Conservation (phyloP, 495 filamentous ascomycete species). For the Niebla homalea region DNA sequence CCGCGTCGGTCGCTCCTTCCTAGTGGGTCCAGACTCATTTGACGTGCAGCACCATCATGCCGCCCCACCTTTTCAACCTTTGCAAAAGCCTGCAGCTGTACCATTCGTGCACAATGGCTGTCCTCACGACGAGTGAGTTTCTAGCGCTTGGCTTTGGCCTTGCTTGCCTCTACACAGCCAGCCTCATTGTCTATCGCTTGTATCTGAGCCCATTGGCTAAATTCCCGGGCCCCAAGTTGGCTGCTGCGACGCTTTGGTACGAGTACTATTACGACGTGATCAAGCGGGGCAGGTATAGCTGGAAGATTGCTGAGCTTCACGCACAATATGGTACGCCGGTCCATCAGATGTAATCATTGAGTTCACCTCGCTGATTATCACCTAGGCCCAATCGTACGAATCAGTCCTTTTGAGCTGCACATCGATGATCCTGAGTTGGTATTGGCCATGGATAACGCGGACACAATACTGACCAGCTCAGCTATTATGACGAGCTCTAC, state of each 20-base stretch:
- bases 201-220: slow-evolving; percentile 30
- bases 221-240: slow-evolving; percentile 38
- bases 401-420: slow-evolving; percentile 43
- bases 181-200: slow-evolving; percentile 19
- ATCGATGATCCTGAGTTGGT: slow-evolving; percentile 34
- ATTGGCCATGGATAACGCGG: slow-evolving; percentile 7
- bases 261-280: slow-evolving; percentile 39
- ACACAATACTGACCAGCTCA: slow-evolving; percentile 36
- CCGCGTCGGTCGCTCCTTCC: too few relatives aligned
- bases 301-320: slow-evolving; percentile 34
- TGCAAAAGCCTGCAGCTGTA: too few relatives aligned
- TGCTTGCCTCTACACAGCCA: not conserved
- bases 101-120: too few relatives aligned
- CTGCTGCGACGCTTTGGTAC: slow-evolving; percentile 36
- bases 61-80: too few relatives aligned
- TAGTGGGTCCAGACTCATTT: too few relatives aligned
- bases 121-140: too few relatives aligned
- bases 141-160: too few relatives aligned
- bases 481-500: slow-evolving; percentile 34
- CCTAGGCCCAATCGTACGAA: slow-evolving; percentile 44
- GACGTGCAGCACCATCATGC: too few relatives aligned
- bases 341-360: not conserved
- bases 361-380: not conserved
- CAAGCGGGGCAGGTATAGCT: slow-evolving; percentile 27
- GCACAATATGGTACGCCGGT: slow-evolving; percentile 31